Evolutionary conservation across 495 filamentous ascomycete genomes (phyloP).

Genomic region (Rostrohypoxylon terebratum): DNA sequence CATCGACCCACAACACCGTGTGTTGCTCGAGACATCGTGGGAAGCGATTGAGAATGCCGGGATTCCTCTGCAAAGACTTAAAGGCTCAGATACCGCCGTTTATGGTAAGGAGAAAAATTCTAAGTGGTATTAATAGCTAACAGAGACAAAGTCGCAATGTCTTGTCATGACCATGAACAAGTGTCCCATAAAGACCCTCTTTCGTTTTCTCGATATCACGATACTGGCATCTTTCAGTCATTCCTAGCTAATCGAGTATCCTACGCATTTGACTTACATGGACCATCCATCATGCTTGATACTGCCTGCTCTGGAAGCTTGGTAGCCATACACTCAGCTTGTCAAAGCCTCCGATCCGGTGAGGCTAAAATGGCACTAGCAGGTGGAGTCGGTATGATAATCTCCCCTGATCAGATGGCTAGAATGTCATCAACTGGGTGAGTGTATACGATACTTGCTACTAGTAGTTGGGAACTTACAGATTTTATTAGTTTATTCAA

Average conservation of each 20-base stretch:
- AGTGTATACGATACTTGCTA: neutral
- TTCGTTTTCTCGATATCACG: neutral
- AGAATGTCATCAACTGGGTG: neutral
- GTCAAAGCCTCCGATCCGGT: neutral
- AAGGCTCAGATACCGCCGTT: neutral
- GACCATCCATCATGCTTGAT: conserved; percentile 2
- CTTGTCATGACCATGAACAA: neutral
- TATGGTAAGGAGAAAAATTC: neutral
- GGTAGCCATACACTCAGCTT: neutral
- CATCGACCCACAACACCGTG: neutral
- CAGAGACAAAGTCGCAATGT: neutral
- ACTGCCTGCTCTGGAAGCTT: neutral
- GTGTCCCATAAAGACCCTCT: neutral
- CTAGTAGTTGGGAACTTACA: neutral
- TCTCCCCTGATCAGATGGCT: neutral
- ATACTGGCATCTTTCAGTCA: neutral
- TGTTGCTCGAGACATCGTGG: neutral
- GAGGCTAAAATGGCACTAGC: neutral
- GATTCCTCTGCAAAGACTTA: neutral
- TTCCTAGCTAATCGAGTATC: neutral
- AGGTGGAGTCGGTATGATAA: neutral
- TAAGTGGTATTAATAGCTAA: neutral
- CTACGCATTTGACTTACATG: neutral
- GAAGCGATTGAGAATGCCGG: neutral
- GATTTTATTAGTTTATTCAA: neutral